Evolutionary conservation across 2,329 filamentous ascomycete species (phyloP).

Genomic region (Cadophora sp.): DNA sequence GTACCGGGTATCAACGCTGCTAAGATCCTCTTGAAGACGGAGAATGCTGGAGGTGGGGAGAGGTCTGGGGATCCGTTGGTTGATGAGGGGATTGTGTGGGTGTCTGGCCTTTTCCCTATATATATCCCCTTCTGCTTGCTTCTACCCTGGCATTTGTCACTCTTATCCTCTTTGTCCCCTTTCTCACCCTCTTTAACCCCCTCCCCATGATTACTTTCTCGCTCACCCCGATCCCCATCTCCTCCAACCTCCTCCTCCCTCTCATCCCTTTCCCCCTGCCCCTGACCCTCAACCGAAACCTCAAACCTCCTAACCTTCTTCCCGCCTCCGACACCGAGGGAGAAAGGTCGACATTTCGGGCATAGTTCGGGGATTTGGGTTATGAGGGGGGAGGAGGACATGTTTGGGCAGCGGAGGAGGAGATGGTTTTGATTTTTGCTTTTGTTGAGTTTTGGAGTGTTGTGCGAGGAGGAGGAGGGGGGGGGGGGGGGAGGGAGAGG

Average conservation of each 20-base stretch:
- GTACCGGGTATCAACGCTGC: neutral
- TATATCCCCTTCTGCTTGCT: neutral
- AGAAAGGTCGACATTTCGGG: neutral
- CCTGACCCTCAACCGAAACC: neutral
- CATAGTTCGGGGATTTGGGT: neutral
- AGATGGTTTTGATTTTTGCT: neutral
- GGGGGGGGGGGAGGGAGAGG: neutral
- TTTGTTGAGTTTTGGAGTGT: neutral
- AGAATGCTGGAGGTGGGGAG: neutral
- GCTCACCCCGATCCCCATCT: neutral
- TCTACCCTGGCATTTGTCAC: neutral
- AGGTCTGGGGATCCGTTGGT: neutral
- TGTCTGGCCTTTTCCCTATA: neutral
- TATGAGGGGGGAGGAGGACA: neutral
- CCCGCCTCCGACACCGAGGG: neutral
- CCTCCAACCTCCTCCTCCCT: neutral
- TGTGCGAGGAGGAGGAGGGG: no score
- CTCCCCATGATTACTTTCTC: neutral
- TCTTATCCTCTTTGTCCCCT: no score
- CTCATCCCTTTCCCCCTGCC: neutral
- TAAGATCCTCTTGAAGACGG: neutral
- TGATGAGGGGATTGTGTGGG: neutral
- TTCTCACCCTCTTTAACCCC: no score
- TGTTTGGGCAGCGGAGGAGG: constrained; percentile 4
- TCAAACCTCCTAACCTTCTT: neutral